phyloP scores from a whole-genome alignment of 192 early-diverging fungal genomes.

The Physocladia obscura region DNA sequence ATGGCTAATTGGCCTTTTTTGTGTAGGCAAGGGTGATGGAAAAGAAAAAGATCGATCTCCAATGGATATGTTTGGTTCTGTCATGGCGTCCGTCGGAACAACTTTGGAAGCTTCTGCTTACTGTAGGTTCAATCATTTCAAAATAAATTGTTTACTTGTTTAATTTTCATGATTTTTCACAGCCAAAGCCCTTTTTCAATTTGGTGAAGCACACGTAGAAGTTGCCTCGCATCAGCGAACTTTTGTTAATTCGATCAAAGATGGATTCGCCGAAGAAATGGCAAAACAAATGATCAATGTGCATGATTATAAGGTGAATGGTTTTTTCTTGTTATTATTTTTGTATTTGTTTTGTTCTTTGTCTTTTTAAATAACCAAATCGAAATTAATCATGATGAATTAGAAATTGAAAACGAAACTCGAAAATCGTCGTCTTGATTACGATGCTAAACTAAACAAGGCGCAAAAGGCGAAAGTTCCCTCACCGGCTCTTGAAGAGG shows the following conservation, averaged over 20 bases:
- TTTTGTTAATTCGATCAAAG: slow-evolving; percentile 45
- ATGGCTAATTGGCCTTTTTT: too few relatives aligned
- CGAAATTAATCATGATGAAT: neutral
- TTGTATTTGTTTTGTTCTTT: slow-evolving; percentile 13
- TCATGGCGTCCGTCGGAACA: slow-evolving; percentile 25
- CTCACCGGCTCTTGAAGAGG: slow-evolving; percentile 86
- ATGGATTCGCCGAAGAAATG: slow-evolving; percentile 56
- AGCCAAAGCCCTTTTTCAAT: slow-evolving; percentile 53
- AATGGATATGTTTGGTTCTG: slow-evolving; percentile 29
- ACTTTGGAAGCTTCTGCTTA: slow-evolving; percentile 26
- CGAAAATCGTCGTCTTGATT: slow-evolving; percentile 84
- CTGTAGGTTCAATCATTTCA: neutral
- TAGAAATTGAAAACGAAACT: slow-evolving; percentile 79
- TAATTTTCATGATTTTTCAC: neutral
- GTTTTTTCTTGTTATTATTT: neutral
- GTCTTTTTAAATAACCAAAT: slow-evolving; percentile 1
- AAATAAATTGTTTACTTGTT: neutral
- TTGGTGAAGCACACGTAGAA: slow-evolving; percentile 48
- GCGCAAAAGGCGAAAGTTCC: slow-evolving; percentile 91
- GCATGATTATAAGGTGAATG: slow-evolving; percentile 56
- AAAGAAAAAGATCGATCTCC: slow-evolving; percentile 23
- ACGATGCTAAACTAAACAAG: slow-evolving; percentile 86
- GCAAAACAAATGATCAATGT: slow-evolving; percentile 35
- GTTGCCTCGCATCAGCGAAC: slow-evolving; percentile 46
- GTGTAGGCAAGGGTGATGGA: slow-evolving; percentile 21